Conservation (phyloP, 2,329 filamentous ascomycete species). For the Aspergillus bombycis region DNA sequence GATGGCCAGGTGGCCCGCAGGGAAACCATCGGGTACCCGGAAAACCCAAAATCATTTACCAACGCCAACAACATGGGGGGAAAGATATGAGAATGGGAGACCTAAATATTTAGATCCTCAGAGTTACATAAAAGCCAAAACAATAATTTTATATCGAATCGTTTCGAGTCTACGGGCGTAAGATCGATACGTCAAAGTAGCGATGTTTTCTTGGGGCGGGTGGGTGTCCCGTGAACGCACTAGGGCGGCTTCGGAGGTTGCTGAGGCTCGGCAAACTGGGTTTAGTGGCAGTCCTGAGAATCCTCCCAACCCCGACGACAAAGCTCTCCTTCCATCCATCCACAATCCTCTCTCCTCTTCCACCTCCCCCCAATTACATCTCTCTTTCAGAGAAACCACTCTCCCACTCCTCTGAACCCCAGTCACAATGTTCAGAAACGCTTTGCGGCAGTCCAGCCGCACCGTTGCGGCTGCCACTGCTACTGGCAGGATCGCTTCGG, state of each 20-base stretch:
- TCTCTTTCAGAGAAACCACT: constrained; percentile 46
- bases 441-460: constrained; percentile 94
- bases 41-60: constrained; percentile 11
- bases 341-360: constrained; percentile 47
- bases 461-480: constrained; percentile 92
- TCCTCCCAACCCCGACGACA: constrained; percentile 44
- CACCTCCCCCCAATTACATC: constrained; percentile 45
- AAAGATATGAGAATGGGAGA: neutral
- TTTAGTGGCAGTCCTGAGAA: constrained; percentile 45
- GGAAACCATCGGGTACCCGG: constrained; percentile 14
- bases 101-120: neutral
- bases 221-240: constrained; percentile 22
- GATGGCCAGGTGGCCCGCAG: constrained; percentile 31
- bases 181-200: constrained; percentile 1
- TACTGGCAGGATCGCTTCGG: constrained; percentile 85
- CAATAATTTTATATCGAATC: neutral
- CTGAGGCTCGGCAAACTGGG: constrained; percentile 42
- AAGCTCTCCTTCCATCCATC: constrained; percentile 47
- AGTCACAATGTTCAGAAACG: constrained; percentile 92
- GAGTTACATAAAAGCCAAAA: neutral
- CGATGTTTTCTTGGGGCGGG: constrained; percentile 5
- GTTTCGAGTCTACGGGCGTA: neutral
- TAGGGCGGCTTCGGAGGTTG: constrained; percentile 45
- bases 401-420: constrained; percentile 48
- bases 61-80: constrained; percentile 3